Percentiles rank a stretch among this genome's conserved stretches.
Evolutionary conservation across 345 rosid genomes (phyloP).

Genomic region (Excoecaria agallocha): DNA sequence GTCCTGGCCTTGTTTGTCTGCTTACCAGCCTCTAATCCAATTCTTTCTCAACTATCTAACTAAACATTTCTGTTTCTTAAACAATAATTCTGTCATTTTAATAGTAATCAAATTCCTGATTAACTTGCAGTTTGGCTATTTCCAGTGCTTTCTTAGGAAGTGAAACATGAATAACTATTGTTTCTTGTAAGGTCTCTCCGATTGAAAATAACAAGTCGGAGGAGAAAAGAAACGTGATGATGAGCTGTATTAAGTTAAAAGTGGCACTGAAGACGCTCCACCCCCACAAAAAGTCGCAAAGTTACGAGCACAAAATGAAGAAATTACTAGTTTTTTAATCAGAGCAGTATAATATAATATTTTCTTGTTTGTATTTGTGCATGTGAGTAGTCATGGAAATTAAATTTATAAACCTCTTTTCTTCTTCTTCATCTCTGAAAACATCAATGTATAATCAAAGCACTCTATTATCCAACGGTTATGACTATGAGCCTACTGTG

Average conservation of each 20-base stretch:
- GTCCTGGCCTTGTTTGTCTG: not conserved
- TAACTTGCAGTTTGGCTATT: not conserved
- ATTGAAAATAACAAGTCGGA: constrained; percentile 5
- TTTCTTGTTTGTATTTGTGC: not conserved
- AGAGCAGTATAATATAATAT: not conserved
- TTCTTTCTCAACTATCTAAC: no score
- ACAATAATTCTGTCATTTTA: no score
- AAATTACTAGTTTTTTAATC: not conserved
- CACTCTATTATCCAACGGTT: constrained; percentile 37
- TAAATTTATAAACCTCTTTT: not conserved
- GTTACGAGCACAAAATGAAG: constrained; percentile 11
- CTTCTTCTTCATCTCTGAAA: no score
- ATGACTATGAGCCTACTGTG: constrained; percentile 12
- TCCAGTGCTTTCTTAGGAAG: not conserved
- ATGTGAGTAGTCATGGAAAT: constrained; percentile 4
- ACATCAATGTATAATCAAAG: not conserved
- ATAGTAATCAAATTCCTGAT: no score
- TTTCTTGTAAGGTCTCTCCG: not conserved
- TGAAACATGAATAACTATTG: not conserved
- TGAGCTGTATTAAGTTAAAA: constrained; percentile 19
- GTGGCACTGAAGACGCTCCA: constrained; percentile 9
- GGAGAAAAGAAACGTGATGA: constrained; percentile 9
- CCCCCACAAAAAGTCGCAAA: constrained; percentile 8
- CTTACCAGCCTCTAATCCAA: no score
- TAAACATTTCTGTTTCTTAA: no score